Evolutionary conservation across 2,329 filamentous ascomycete species (phyloP).

Genomic region (Mariannaea elegans): DNA sequence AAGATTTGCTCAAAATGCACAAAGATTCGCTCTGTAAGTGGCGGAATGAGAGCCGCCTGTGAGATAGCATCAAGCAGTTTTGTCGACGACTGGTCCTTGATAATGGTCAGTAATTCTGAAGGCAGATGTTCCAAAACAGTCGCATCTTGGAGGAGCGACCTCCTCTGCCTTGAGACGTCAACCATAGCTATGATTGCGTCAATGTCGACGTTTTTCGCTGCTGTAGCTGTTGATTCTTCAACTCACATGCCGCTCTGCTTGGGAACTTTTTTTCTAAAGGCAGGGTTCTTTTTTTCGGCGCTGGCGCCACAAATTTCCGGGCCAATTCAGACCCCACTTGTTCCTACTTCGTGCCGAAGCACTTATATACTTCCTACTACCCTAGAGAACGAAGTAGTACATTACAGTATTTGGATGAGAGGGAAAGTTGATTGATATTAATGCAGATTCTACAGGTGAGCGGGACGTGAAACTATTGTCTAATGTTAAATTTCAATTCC

Average conservation of each 20-base stretch:
- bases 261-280: constrained; percentile 48
- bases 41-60: constrained; percentile 72
- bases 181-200: constrained; percentile 62
- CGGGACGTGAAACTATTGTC: too few relatives aligned
- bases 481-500: too few relatives aligned
- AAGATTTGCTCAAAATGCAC: constrained; percentile 78
- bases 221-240: constrained; percentile 39
- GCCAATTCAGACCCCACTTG: constrained; percentile 43
- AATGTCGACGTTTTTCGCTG: constrained; percentile 40
- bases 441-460: too few relatives aligned
- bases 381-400: not conserved
- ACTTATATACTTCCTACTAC: too few relatives aligned
- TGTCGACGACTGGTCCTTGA: constrained; percentile 69
- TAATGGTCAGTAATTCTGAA: constrained; percentile 72
- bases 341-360: constrained; percentile 9
- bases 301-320: constrained; percentile 49
- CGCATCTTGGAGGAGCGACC: constrained; percentile 65
- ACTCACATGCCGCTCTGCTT: constrained; percentile 41
- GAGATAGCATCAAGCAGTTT: constrained; percentile 78
- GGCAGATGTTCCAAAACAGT: constrained; percentile 69
- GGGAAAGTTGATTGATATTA: too few relatives aligned
- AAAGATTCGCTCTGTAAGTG: constrained; percentile 78
- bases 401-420: too few relatives aligned
- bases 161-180: constrained; percentile 63
- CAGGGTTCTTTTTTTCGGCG: constrained; percentile 41